Percentiles rank a stretch among this genome's conserved stretches.
These are phyloP conservation scores for Inga leiocalycina DNA, from an alignment of 306 rosid species.

Conservation along the genomic window DNA sequence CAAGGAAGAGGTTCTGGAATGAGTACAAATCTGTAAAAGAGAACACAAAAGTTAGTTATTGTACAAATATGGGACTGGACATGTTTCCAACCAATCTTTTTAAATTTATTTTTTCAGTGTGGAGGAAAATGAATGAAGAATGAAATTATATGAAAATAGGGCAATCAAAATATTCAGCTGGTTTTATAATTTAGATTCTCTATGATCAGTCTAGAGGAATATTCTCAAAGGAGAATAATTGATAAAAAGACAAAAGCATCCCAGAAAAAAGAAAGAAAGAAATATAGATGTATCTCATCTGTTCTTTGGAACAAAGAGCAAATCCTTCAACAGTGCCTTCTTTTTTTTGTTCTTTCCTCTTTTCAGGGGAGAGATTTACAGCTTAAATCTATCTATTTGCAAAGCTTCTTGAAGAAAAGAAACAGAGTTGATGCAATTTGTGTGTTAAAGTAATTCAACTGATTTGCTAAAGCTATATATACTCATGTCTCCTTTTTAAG, in stretches of 20 bases:
- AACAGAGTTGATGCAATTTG: constrained; percentile 22
- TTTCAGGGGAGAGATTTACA: constrained; percentile 42
- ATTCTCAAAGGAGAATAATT: constrained; percentile 23
- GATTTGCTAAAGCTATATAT: constrained; percentile 24
- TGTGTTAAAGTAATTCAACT: constrained; percentile 23
- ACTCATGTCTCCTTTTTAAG: constrained; percentile 6
- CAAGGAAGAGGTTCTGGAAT: background rate
- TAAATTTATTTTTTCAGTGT: background rate
- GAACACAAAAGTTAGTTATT: no score
- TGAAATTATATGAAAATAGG: no score
- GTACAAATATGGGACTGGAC: no score
- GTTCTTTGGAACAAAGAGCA: constrained; percentile 31
- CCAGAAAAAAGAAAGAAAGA: background rate
- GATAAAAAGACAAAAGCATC: constrained; percentile 25
- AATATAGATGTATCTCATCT: background rate
- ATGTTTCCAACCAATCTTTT: background rate
- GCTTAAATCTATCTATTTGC: constrained; percentile 14
- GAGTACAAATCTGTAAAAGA: no score
- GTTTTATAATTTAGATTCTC: constrained; percentile 18
- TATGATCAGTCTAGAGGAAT: constrained; percentile 23
- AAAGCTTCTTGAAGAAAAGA: constrained; percentile 37
- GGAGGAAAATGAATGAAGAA: no score
- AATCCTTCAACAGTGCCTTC: constrained; percentile 31
- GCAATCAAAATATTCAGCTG: constrained; percentile 28
- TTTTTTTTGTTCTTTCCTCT: constrained; percentile 23